These are phyloP conservation scores for Pistacia integerrima DNA, from an alignment of 345 rosid species.

Conservation along the genomic window DNA sequence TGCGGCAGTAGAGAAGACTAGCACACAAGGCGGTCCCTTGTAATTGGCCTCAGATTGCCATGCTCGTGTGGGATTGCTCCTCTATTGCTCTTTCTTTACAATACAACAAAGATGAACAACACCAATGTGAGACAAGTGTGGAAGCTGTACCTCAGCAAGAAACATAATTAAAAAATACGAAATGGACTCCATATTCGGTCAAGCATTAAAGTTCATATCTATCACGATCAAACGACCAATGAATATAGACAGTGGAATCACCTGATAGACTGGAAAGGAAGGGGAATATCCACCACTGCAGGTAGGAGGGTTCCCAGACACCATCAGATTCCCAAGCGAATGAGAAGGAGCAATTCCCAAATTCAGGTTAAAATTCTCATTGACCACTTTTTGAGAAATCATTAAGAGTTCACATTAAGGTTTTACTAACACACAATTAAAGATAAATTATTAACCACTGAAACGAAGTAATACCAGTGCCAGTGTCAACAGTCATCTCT, in stretches of 20 bases:
- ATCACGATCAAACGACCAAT: too few relatives aligned
- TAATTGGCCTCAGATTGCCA: slow-evolving; percentile 58
- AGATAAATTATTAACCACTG: background rate
- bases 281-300: slow-evolving; percentile 32
- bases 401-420: background rate
- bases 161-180: too few relatives aligned
- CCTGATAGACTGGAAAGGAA: slow-evolving; percentile 50
- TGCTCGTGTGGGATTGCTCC: slow-evolving; percentile 52
- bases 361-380: slow-evolving; percentile 68
- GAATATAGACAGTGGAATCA: slow-evolving; percentile 9
- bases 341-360: slow-evolving; percentile 70
- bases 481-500: slow-evolving; percentile 44
- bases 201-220: too few relatives aligned
- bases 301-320: slow-evolving; percentile 33
- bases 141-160: too few relatives aligned
- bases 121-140: too few relatives aligned
- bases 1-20: slow-evolving; percentile 86
- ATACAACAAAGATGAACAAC: background rate
- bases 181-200: too few relatives aligned
- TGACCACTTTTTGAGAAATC: slow-evolving; percentile 30
- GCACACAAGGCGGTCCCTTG: slow-evolving; percentile 41
- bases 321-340: slow-evolving; percentile 16
- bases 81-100: slow-evolving; percentile 55
- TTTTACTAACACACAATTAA: background rate
- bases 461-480: slow-evolving; percentile 26